These are phyloP conservation scores for Eucalyptus shirleyi DNA, from an alignment of 345 rosid species.

Conservation along the genomic window DNA sequence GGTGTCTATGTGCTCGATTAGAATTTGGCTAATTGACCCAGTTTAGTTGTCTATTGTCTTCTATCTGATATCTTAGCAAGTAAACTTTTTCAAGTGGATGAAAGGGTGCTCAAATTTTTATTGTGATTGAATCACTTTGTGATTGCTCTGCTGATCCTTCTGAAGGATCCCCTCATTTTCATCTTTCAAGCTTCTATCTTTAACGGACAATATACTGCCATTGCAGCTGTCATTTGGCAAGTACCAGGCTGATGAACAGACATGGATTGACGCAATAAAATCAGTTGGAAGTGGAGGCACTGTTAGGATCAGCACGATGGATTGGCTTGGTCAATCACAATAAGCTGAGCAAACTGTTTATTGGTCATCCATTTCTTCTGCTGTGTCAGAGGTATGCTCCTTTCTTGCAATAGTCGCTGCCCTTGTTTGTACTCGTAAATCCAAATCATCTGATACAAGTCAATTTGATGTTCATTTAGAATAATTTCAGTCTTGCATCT, in stretches of 20 bases:
- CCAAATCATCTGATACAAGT: neutral
- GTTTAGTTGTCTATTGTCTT: neutral
- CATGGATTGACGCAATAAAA: neutral
- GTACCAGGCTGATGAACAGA: neutral
- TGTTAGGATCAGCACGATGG: rapidly evolving
- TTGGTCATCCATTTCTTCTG: too few relatives aligned
- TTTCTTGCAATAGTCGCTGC: neutral
- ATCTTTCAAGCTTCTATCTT: neutral
- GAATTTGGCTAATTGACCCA: neutral
- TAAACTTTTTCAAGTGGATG: neutral
- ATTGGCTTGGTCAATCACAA: too few relatives aligned
- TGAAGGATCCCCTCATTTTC: neutral
- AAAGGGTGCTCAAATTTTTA: neutral
- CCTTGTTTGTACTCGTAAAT: neutral
- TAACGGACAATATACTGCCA: neutral
- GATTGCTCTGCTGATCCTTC: neutral
- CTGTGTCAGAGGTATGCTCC: neutral
- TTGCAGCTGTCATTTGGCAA: conserved; percentile 62
- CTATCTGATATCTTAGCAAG: neutral
- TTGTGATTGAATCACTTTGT: neutral
- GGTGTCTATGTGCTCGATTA: neutral
- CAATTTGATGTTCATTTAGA: neutral
- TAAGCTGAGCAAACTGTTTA: too few relatives aligned
- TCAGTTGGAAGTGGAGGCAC: too few relatives aligned
- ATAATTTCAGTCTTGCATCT: neutral